Conservation (phyloP, 2,329 filamentous ascomycete species). For the Colletotrichum chlorophyti region DNA sequence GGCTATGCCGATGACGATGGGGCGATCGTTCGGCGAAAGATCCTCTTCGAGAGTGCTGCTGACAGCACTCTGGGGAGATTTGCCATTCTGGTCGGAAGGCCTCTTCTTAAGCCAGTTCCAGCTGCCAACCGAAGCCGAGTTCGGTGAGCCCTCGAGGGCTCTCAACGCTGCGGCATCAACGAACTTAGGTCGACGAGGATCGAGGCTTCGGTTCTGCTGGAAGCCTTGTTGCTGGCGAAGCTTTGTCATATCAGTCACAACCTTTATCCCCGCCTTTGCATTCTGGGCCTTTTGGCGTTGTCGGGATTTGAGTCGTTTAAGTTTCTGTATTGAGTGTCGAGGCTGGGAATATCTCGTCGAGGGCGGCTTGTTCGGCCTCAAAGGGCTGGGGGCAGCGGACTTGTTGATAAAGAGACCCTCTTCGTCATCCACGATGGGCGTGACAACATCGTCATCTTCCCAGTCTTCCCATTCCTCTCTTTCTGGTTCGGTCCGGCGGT, state of each 20-base stretch:
- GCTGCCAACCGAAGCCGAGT: slow-evolving; percentile 60
- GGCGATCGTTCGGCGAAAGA: slow-evolving; percentile 72
- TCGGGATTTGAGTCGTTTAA: slow-evolving; percentile 61
- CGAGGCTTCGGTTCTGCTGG: slow-evolving; percentile 37
- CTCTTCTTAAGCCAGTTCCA: slow-evolving; percentile 62
- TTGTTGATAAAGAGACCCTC: slow-evolving; percentile 38
- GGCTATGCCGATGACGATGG: slow-evolving; percentile 75
- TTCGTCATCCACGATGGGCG: slow-evolving; percentile 47
- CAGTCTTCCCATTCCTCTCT: slow-evolving; percentile 61
- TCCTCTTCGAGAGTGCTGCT: slow-evolving; percentile 45
- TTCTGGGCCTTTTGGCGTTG: slow-evolving; percentile 67
- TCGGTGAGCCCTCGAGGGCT: slow-evolving; percentile 64
- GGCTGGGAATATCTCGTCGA: slow-evolving; percentile 24
- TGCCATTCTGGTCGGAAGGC: slow-evolving; percentile 35
- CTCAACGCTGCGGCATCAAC: slow-evolving; percentile 65
- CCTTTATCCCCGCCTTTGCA: slow-evolving; percentile 67
- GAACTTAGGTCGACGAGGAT: slow-evolving; percentile 50
- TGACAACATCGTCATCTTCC: slow-evolving; percentile 55
- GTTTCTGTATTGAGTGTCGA: slow-evolving; percentile 46
- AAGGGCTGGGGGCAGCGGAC: slow-evolving; percentile 20
- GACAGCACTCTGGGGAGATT: slow-evolving; percentile 34
- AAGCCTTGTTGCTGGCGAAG: slow-evolving; percentile 50
- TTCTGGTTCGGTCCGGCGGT: slow-evolving; percentile 3
- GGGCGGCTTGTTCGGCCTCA: slow-evolving; percentile 14
- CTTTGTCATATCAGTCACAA: slow-evolving; percentile 73